Base-by-base conservation (phyloP, 2,329 filamentous ascomycete genomes). In the Neophaeococcomyces mojaviensis region DNA sequence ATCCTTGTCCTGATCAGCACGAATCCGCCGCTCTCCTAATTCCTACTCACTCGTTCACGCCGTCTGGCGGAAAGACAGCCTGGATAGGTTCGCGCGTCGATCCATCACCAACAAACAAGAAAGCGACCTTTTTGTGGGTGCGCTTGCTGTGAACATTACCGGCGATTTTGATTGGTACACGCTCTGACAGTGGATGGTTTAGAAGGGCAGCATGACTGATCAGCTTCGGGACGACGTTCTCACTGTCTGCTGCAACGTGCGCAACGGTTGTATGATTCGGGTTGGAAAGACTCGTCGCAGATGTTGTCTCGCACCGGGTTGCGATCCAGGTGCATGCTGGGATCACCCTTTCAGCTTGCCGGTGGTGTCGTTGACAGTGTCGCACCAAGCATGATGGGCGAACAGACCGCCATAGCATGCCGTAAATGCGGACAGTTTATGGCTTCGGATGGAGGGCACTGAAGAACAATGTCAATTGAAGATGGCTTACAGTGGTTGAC, bases 31-130 rank as follows among this genome's bases (percentile, higher is more conserved):
- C 49, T 57, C 58, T 56, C 42, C 52, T 49, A 5, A 28, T 20
- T 55, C 57, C 37, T 53, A 71, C 81, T 63, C 74, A 94, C 87
- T 81, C 78, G 66, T 81, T 73, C 55, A 84, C 81, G 60, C 88
- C 74, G 38, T 77, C 72, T 53, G 85, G 82, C 45, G 79, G 79
- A 55, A 95, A 69, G 38, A 95, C 80, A 37, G 84, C 87, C 68
- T 98, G 92, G 46, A 97, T 65, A 22, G 86, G 73, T 51, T 82
- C 73, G 55, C 86, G 72, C 34, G 85, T 88, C 10, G 88, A 94
- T 36, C 92, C 92, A 71, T 98, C 92, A 9, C 84, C 83, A 43
- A 97, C 73, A 49, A 88, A 79, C 43, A 89, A 83, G 68, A 98
- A 97, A 4, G 84, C 82, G 49, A 84, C 74, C 18, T 77, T 77